A percentile compares a stretch with the other conserved stretches of the same genome.
Conservation (phyloP, 2,329 filamentous ascomycete species). For the Elsinoe necatrix region DNA sequence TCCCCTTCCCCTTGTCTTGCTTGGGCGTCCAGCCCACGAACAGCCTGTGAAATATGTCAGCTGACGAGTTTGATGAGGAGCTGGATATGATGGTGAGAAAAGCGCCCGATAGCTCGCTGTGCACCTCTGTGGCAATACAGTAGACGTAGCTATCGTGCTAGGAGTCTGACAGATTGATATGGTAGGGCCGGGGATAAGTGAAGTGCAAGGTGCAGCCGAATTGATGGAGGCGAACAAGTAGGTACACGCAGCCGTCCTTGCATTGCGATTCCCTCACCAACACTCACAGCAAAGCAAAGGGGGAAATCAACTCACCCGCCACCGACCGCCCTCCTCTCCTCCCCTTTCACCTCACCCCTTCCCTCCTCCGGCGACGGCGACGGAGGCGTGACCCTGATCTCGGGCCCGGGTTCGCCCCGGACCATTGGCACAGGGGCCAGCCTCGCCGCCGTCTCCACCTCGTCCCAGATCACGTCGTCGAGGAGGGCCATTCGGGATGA, state of each 20-base stretch:
- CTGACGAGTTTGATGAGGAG: not conserved
- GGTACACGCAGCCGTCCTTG: not conserved
- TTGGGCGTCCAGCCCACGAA: not conserved
- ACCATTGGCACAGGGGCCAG: not conserved
- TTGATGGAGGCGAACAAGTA: not conserved
- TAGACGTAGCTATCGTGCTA: not conserved
- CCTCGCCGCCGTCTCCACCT: not conserved
- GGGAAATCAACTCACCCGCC: not conserved
- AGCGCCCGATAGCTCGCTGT: not conserved
- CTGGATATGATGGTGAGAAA: not conserved
- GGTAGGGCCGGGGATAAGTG: not conserved
- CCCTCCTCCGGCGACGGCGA: not conserved
- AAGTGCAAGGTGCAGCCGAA: not conserved
- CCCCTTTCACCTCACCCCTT: not conserved
- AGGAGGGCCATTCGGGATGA: not conserved
- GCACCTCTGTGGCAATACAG: not conserved
- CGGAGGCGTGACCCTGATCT: not conserved
- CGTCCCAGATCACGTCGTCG: slow-evolving; percentile 10
- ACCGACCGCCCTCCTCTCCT: not conserved
- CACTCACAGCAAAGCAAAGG: not conserved
- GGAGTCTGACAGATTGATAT: not conserved
- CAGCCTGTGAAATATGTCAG: not conserved
- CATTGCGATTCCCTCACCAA: not conserved
- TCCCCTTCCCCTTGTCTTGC: not conserved
- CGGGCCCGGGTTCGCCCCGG: not conserved